These are phyloP conservation scores for Recurvomyces mirabilis DNA, from an alignment of 495 filamentous ascomycete species.

Conservation along the genomic window DNA sequence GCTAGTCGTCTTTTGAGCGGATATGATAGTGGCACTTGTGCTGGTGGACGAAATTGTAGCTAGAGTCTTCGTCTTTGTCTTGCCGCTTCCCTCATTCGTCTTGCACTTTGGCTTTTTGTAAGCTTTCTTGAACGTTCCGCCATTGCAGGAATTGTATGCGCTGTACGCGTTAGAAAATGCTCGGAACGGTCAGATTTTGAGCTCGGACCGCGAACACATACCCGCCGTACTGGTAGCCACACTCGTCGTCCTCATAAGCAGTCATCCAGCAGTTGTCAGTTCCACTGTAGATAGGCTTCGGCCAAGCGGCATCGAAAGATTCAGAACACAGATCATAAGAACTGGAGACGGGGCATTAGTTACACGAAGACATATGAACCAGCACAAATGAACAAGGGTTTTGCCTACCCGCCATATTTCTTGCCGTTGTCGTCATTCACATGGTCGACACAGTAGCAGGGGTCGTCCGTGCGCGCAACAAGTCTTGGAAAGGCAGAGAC, in stretches of 20 bases:
- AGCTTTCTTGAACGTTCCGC: constrained; percentile 1
- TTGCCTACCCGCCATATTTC: constrained; percentile 1
- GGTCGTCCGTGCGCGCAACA: neutral
- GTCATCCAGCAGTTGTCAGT: neutral
- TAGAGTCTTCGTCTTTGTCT: neutral
- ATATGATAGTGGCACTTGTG: neutral
- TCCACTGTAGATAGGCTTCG: constrained; percentile 1
- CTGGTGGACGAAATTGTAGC: neutral
- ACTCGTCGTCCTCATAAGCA: neutral
- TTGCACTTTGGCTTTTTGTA: neutral
- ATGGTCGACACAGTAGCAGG: constrained; percentile 1
- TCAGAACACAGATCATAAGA: constrained; percentile 1
- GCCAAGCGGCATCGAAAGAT: neutral
- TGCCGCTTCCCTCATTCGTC: neutral
- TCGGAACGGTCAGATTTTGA: neutral
- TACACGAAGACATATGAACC: neutral
- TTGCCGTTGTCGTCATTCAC: neutral
- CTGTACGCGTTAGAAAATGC: neutral
- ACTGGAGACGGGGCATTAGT: neutral
- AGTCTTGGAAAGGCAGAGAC: neutral
- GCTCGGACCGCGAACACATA: neutral
- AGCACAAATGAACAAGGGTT: neutral
- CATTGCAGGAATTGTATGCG: constrained; percentile 2
- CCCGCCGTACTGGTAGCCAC: neutral
- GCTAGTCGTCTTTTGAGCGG: neutral